Percentiles rank a stretch among this genome's conserved stretches.
These are phyloP conservation scores for Exserohilum turcica DNA, from an alignment of 2,329 filamentous ascomycete genomes.

Conservation along the genomic window DNA sequence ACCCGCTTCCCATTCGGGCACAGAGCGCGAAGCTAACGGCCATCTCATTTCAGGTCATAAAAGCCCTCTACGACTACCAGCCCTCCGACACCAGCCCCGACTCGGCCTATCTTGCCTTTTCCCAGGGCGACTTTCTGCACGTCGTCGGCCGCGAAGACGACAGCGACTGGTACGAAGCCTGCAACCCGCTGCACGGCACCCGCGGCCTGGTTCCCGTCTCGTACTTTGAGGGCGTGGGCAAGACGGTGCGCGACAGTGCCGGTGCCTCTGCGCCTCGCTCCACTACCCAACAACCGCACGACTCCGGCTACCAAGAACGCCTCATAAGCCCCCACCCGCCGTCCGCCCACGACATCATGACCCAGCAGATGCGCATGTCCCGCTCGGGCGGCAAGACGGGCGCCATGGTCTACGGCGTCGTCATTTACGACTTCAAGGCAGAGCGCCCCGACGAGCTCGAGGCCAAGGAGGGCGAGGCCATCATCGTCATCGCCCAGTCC, in stretches of 20 bases:
- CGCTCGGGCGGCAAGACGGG: constrained; percentile 63
- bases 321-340: constrained; percentile 40
- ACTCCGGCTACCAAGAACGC: constrained; percentile 82
- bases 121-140: constrained; percentile 95
- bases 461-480: constrained; percentile 91
- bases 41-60: constrained; percentile 74
- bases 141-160: constrained; percentile 96
- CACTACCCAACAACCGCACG: constrained; percentile 67
- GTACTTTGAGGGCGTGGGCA: constrained; percentile 90
- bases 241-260: constrained; percentile 83
- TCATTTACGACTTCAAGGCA: constrained; percentile 95
- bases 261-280: constrained; percentile 53
- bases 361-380: constrained; percentile 42
- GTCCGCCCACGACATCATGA: constrained; percentile 36
- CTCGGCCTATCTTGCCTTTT: constrained; percentile 76
- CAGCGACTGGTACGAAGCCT: constrained; percentile 96
- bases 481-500: constrained; percentile 97
- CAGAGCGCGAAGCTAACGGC: constrained; percentile 34
- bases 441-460: constrained; percentile 96
- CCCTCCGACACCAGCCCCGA: constrained; percentile 68
- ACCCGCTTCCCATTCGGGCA: constrained; percentile 24
- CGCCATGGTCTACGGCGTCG: constrained; percentile 94
- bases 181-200: constrained; percentile 88
- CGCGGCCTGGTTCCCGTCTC: constrained; percentile 90
- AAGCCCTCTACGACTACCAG: constrained; percentile 95